These are phyloP conservation scores for Cryptococcus sp. DNA, from an alignment of 1,284 basidiomycete genomes.

Conservation along the genomic window DNA sequence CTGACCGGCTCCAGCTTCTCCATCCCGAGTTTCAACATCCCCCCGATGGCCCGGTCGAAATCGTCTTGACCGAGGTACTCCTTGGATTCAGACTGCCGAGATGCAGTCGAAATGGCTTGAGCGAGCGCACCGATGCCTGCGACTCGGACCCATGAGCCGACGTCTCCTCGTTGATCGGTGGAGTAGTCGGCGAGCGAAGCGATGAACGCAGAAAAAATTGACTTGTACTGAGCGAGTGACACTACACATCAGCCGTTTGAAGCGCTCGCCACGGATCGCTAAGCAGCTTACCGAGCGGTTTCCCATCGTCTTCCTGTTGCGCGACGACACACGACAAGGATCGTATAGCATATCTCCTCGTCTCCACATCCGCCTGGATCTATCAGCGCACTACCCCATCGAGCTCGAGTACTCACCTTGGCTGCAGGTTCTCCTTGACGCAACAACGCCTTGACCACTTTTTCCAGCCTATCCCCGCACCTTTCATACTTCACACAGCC, in stretches of 20 bases:
- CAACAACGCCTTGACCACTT: conserved; percentile 21
- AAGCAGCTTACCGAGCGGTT: conserved; percentile 17
- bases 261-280: not conserved
- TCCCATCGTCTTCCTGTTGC: not conserved
- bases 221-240: conserved; percentile 1
- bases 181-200: conserved; percentile 81
- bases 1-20: conserved; percentile 89
- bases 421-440: conserved; percentile 20
- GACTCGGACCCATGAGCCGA: conserved; percentile 93
- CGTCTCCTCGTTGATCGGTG: conserved; percentile 89
- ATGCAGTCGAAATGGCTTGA: conserved; percentile 13
- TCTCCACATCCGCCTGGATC: conserved; percentile 41
- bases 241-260: conserved; percentile 17
- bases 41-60: conserved; percentile 58
- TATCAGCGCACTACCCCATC: not conserved
- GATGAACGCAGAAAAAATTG: conserved; percentile 44
- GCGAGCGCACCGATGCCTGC: conserved; percentile 61
- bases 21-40: conserved; percentile 78
- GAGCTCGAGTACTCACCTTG: conserved; percentile 18
- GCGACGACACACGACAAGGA: not conserved
- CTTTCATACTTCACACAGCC: conserved; percentile 63
- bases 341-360: conserved; percentile 30
- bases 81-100: not conserved
- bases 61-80: conserved; percentile 52
- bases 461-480: conserved; percentile 34